phyloP scores from a whole-genome alignment of 2,329 filamentous ascomycete species.

The Aureobasidium sp. region DNA sequence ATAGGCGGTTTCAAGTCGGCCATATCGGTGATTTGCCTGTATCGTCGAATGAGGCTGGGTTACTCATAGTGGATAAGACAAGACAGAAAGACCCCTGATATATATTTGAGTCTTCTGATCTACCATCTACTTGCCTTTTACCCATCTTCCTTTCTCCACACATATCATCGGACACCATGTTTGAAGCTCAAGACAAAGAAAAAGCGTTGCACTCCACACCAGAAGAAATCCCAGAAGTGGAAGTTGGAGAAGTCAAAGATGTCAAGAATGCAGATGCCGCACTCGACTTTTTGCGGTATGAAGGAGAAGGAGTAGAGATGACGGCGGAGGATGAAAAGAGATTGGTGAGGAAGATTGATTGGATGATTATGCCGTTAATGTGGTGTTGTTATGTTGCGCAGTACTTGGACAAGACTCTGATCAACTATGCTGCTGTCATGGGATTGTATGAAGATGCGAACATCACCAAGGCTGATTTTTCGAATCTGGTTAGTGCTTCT shows the following conservation, averaged over 20 bases:
- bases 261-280: slow-evolving; percentile 24
- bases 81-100: neutral
- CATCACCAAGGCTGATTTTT: slow-evolving; percentile 29
- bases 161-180: neutral
- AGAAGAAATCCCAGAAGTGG: neutral
- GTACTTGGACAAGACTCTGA: slow-evolving; percentile 33
- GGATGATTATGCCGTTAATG: slow-evolving; percentile 34
- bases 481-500: slow-evolving; percentile 18
- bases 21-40: neutral
- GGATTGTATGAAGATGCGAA: slow-evolving; percentile 30
- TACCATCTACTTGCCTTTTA: neutral
- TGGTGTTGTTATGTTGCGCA: slow-evolving; percentile 31
- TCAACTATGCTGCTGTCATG: slow-evolving; percentile 36
- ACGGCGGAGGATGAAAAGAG: slow-evolving; percentile 19
- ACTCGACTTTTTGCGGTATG: slow-evolving; percentile 23
- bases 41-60: neutral
- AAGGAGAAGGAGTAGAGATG: slow-evolving; percentile 19
- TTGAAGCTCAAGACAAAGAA: slow-evolving; percentile 6
- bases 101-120: neutral
- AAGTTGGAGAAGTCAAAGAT: slow-evolving; percentile 21
- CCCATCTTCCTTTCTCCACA: neutral
- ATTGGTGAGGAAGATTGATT: slow-evolving; percentile 30
- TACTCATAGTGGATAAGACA: neutral
- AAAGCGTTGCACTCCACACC: neutral
- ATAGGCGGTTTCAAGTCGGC: neutral